Conservation (phyloP, 1,139 yeast species). For the Hyphopichia fennica region DNA sequence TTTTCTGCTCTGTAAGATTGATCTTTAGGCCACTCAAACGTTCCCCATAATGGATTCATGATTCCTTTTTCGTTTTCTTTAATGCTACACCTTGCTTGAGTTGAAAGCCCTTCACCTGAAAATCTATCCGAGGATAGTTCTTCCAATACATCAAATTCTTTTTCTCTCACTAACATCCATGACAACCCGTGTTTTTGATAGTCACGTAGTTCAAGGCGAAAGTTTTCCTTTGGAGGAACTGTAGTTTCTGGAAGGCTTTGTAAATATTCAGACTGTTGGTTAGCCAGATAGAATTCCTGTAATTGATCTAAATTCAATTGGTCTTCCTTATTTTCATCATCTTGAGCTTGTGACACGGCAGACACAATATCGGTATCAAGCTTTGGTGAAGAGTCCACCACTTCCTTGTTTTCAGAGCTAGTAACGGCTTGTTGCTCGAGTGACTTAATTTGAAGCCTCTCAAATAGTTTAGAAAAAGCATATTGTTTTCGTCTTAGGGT, state of each 20-base stretch:
- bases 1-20: conserved; percentile 18
- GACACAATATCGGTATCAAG: background rate
- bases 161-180: conserved; percentile 77
- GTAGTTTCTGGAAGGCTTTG: conserved; percentile 61
- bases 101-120: conserved; percentile 22
- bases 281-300: conserved; percentile 68
- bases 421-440: background rate
- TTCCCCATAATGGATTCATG: conserved; percentile 86
- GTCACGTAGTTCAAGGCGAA: conserved; percentile 56
- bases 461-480: conserved; percentile 59
- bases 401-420: background rate
- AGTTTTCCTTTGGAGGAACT: conserved; percentile 54
- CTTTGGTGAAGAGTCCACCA: background rate
- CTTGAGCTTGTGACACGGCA: conserved; percentile 3
- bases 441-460: conserved; percentile 27
- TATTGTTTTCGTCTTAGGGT: conserved; percentile 53
- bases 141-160: conserved; percentile 46
- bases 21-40: conserved; percentile 70
- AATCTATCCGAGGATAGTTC: conserved; percentile 18
- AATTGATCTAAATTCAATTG: conserved; percentile 68
- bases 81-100: conserved; percentile 28
- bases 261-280: conserved; percentile 53
- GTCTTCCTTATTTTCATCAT: conserved; percentile 12
- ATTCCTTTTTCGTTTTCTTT: conserved; percentile 46
- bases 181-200: conserved; percentile 81